Conservation (phyloP, 2,329 filamentous ascomycete genomes). For the Beauveria australis region DNA sequence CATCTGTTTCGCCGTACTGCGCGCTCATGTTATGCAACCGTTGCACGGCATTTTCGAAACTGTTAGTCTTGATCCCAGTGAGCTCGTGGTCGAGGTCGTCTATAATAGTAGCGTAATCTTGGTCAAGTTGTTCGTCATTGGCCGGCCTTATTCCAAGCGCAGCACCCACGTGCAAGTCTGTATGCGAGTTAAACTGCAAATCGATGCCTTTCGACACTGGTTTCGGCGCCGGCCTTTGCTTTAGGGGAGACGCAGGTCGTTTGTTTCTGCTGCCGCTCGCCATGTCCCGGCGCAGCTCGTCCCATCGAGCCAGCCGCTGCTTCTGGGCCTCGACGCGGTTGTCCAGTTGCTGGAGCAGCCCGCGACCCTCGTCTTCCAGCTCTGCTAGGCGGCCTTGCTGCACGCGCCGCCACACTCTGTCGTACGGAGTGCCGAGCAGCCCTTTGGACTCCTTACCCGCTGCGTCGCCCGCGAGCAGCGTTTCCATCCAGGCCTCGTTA, state of each 20-base stretch:
- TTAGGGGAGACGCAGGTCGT: slow-evolving; percentile 17
- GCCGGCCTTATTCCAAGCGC: slow-evolving; percentile 16
- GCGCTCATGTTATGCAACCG: slow-evolving; percentile 12
- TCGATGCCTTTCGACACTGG: slow-evolving; percentile 36
- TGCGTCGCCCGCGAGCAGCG: slow-evolving; percentile 59
- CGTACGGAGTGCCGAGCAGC: slow-evolving; percentile 59
- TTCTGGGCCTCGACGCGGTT: slow-evolving; percentile 57
- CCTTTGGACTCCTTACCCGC: slow-evolving; percentile 44
- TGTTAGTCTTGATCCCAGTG: slow-evolving; percentile 17
- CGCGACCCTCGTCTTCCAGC: slow-evolving; percentile 41
- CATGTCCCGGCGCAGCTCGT: slow-evolving; percentile 50
- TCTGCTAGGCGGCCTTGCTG: slow-evolving; percentile 50
- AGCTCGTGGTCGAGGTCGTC: slow-evolving; percentile 34
- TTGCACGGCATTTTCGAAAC: slow-evolving; percentile 16
- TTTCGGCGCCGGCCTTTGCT: slow-evolving; percentile 14
- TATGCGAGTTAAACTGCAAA: slow-evolving; percentile 47
- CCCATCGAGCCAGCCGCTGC: slow-evolving; percentile 64
- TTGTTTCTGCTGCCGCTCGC: slow-evolving; percentile 26
- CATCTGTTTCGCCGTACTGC: not conserved
- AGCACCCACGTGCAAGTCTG: slow-evolving; percentile 35
- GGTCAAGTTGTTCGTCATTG: slow-evolving; percentile 21
- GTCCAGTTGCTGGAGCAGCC: slow-evolving; percentile 65
- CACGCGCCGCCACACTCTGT: slow-evolving; percentile 62
- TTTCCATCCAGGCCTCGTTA: slow-evolving; percentile 63
- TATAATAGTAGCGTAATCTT: slow-evolving; percentile 38